Percentiles rank a stretch among this genome's conserved stretches.
phyloP scores from a whole-genome alignment of 805 yeast genomes.

The Starmerella tilneyi region DNA sequence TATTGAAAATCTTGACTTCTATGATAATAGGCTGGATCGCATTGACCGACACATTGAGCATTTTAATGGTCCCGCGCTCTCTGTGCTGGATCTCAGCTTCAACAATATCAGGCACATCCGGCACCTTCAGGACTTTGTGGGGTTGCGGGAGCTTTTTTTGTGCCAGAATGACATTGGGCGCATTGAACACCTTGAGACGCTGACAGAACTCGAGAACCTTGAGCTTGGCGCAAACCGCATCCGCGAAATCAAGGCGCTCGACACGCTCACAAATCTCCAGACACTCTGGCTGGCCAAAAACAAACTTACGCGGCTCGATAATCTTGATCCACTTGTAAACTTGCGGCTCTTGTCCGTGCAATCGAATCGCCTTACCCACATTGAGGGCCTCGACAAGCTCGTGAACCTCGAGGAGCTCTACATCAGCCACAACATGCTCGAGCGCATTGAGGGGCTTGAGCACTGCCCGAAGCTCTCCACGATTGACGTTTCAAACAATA shows the following conservation, averaged over 20 bases:
- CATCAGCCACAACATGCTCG: slow-evolving; percentile 72
- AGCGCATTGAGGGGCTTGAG: slow-evolving; percentile 67
- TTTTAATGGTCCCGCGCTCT: slow-evolving; percentile 40
- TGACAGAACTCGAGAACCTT: slow-evolving; percentile 50
- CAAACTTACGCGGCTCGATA: slow-evolving; percentile 53
- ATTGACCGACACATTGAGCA: slow-evolving; percentile 55
- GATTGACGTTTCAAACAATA: slow-evolving; percentile 73
- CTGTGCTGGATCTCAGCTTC: slow-evolving; percentile 70
- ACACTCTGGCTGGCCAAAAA: slow-evolving; percentile 93
- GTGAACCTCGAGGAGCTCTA: slow-evolving; percentile 74
- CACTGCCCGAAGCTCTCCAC: slow-evolving; percentile 55
- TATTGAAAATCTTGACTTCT: slow-evolving; percentile 72
- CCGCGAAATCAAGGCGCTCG: slow-evolving; percentile 44
- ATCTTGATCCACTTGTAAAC: slow-evolving; percentile 48
- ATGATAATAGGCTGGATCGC: slow-evolving; percentile 84
- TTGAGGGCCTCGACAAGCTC: slow-evolving; percentile 72
- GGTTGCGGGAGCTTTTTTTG: slow-evolving; percentile 62
- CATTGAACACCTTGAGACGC: slow-evolving; percentile 54
- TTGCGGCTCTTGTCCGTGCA: slow-evolving; percentile 77
- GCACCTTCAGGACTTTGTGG: slow-evolving; percentile 52
- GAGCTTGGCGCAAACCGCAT: slow-evolving; percentile 89
- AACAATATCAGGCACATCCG: slow-evolving; percentile 80
- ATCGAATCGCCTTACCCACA: slow-evolving; percentile 63
- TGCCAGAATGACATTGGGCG: slow-evolving; percentile 78
- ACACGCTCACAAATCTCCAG: slow-evolving; percentile 45